Percentiles rank a stretch among this genome's conserved stretches.
These are phyloP conservation scores for Cantharellus cinnabarinus DNA, from an alignment of 768 basidiomycete species.

Conservation along the genomic window DNA sequence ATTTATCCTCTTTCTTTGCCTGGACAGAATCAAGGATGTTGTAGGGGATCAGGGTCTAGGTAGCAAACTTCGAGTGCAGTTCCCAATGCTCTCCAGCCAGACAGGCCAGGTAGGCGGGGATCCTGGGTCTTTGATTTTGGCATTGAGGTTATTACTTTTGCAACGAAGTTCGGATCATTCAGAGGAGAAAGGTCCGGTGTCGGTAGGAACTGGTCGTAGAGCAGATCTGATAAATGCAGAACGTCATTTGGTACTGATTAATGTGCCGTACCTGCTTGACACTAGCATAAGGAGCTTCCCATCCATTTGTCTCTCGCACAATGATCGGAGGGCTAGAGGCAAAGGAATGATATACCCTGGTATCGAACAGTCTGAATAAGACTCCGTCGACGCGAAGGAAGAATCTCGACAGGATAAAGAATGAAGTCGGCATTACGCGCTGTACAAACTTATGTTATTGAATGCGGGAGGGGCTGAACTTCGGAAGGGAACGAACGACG, in stretches of 20 bases:
- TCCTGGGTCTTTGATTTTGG: constrained; percentile 37
- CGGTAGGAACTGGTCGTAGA: constrained; percentile 33
- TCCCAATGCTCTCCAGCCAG: constrained; percentile 71
- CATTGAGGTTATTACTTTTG: constrained; percentile 30
- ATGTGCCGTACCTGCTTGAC: constrained; percentile 44
- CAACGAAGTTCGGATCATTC: constrained; percentile 71
- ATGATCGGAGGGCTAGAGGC: constrained; percentile 35
- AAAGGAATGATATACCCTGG: constrained; percentile 77
- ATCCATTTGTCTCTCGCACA: constrained; percentile 66
- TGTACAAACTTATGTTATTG: constrained; percentile 15
- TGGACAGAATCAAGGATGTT: background rate
- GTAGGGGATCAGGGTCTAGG: constrained; percentile 6
- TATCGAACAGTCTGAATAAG: constrained; percentile 77
- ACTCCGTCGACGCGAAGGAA: constrained; percentile 91
- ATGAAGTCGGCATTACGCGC: constrained; percentile 93
- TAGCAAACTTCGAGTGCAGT: constrained; percentile 33
- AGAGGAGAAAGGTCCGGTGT: constrained; percentile 68
- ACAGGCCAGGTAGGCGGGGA: constrained; percentile 44
- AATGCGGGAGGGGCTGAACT: background rate
- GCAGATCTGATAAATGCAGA: background rate
- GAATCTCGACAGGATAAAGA: constrained; percentile 79
- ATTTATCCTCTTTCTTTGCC: too few species aligned
- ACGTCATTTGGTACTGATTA: background rate
- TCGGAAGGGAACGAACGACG: constrained; percentile 39
- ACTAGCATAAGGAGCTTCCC: constrained; percentile 74